Conservation (phyloP, 306 rosid species). For the Casuarina equisetifolia region DNA sequence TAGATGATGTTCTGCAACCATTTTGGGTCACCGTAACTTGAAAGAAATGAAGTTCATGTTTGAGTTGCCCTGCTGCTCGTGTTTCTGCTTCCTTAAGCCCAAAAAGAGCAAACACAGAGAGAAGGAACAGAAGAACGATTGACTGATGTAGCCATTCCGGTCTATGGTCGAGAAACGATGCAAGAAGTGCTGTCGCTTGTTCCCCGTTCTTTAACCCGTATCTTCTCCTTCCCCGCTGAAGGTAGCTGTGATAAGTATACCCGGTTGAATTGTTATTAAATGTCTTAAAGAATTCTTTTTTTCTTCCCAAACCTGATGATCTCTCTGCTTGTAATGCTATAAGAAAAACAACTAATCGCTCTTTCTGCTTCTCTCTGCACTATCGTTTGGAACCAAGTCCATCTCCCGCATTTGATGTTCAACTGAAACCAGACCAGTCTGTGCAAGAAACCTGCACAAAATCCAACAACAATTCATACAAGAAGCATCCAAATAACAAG, state of each 20-base stretch:
- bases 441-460: conserved; percentile 73
- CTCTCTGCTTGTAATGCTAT: conserved; percentile 28
- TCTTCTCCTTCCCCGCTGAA: conserved; percentile 20
- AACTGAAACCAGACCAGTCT: conserved; percentile 80
- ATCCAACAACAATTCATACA: conserved; percentile 11
- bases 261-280: conserved; percentile 3
- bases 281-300: conserved; percentile 1
- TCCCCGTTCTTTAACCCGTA: conserved; percentile 3
- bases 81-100: conserved; percentile 55
- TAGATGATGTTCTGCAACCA: conserved; percentile 3
- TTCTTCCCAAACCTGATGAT: conserved; percentile 21
- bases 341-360: conserved; percentile 26
- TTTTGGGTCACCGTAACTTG: conserved; percentile 17
- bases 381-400: conserved; percentile 48
- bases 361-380: conserved; percentile 40
- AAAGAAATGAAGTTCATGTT: conserved; percentile 54
- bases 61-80: conserved; percentile 58
- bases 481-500: background rate
- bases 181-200: conserved; percentile 11
- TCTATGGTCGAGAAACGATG: conserved; percentile 19
- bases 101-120: conserved; percentile 45
- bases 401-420: conserved; percentile 86
- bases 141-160: conserved; percentile 23
- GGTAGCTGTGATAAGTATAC: conserved; percentile 9
- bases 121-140: conserved; percentile 40